phyloP scores from a whole-genome alignment of 192 early-diverging fungal species.

The Coemansia furcata region DNA sequence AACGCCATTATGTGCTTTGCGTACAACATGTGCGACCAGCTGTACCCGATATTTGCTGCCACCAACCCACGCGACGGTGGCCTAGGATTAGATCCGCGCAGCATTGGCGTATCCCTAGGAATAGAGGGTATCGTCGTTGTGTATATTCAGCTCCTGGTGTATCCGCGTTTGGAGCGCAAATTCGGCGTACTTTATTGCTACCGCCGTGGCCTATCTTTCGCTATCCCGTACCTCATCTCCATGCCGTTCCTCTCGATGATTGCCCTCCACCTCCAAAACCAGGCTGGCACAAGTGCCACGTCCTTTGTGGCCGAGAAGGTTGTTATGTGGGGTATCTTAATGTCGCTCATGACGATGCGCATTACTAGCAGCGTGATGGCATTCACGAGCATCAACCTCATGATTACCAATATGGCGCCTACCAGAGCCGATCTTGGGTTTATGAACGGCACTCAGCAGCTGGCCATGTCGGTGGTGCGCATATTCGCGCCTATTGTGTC shows the following conservation, averaged over 20 bases:
- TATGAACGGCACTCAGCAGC: conserved; percentile 43
- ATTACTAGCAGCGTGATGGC: conserved; percentile 22
- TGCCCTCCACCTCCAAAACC: background rate
- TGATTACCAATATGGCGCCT: conserved; percentile 39
- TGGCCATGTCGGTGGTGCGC: conserved; percentile 13
- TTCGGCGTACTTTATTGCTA: conserved; percentile 51
- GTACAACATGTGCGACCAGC: conserved; percentile 24
- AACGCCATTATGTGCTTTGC: conserved; percentile 29
- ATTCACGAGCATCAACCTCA: conserved; percentile 36
- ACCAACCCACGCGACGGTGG: conserved; percentile 45
- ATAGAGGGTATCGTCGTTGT: conserved; percentile 40
- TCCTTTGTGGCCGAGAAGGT: background rate
- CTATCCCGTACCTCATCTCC: conserved; percentile 10
- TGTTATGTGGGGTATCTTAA: conserved; percentile 28
- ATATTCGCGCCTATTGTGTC: conserved; percentile 31
- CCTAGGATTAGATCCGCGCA: conserved; percentile 49
- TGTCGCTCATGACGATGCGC: conserved; percentile 16
- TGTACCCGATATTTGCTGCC: conserved; percentile 50
- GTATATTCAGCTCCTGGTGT: conserved; percentile 52
- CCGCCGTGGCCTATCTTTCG: conserved; percentile 18
- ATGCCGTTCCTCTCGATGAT: conserved; percentile 13
- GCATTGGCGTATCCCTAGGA: conserved; percentile 54
- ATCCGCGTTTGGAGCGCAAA: conserved; percentile 42
- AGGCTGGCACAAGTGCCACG: background rate
- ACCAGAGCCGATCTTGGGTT: conserved; percentile 27